Conservation (phyloP, 192 early-diverging fungal species). For the Coemansia sp. region DNA sequence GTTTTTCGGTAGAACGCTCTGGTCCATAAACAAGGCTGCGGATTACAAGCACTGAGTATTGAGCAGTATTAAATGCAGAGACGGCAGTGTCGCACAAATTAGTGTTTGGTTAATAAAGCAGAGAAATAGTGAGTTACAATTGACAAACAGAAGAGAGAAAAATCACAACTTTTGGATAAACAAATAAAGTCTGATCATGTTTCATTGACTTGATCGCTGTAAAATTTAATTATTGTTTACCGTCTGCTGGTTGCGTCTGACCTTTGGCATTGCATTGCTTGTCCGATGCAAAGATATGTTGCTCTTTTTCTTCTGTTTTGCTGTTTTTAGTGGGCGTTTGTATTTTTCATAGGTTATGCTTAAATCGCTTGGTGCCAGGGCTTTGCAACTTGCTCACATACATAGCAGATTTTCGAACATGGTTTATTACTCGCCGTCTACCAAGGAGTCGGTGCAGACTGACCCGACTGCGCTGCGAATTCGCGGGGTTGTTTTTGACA, state of each 20-base stretch:
- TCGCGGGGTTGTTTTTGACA: constrained; percentile 52
- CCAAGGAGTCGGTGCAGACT: constrained; percentile 18
- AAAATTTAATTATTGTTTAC: background rate
- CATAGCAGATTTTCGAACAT: constrained; percentile 12
- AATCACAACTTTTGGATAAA: background rate
- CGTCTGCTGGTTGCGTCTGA: background rate
- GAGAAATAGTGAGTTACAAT: background rate
- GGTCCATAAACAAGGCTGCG: background rate
- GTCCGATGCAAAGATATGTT: background rate
- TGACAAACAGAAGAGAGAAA: background rate
- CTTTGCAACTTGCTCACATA: background rate
- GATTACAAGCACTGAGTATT: background rate
- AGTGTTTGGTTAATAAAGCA: background rate
- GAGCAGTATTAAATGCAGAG: background rate
- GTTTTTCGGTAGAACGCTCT: background rate
- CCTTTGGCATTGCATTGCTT: background rate
- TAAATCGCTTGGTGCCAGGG: background rate
- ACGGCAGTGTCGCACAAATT: background rate
- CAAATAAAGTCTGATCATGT: background rate
- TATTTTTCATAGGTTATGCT: background rate
- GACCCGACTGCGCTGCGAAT: constrained; percentile 37
- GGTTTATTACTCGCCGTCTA: constrained; percentile 37
- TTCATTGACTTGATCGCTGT: background rate
- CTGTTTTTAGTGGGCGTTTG: background rate
- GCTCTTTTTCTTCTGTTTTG: background rate